phyloP scores from a whole-genome alignment of 345 rosid genomes.

The Rhodamnia rubescens region DNA sequence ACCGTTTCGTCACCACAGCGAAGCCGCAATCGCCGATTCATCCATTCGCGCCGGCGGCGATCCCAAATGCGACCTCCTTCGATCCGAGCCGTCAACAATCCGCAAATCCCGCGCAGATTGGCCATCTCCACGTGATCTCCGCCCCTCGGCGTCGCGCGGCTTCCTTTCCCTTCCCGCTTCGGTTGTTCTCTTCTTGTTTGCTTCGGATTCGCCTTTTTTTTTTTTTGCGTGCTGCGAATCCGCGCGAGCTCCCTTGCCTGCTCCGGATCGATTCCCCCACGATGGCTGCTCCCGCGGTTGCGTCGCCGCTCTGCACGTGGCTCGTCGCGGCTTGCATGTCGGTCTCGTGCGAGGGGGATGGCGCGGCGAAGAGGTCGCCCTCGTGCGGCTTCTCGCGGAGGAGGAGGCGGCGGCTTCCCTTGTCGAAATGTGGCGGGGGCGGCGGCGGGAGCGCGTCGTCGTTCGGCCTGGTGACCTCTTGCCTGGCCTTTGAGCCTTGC shows the following conservation, averaged over 20 bases:
- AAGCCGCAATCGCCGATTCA: not conserved
- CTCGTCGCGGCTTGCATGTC: constrained; percentile 85
- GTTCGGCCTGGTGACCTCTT: constrained; percentile 41
- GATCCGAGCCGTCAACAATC: not conserved
- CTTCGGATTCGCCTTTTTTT: not conserved
- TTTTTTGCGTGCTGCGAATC: not conserved
- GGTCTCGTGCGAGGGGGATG: constrained; percentile 30
- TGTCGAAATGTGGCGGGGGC: constrained; percentile 10
- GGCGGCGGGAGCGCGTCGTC: constrained; percentile 8
- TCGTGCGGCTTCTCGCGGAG: constrained; percentile 8
- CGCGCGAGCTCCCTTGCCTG: too few species aligned
- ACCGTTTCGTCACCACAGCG: not conserved
- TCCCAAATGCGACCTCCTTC: not conserved
- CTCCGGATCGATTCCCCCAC: not conserved
- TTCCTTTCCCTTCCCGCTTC: not conserved
- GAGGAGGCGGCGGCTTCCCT: constrained; percentile 32
- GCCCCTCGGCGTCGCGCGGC: not conserved
- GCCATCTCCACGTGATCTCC: not conserved
- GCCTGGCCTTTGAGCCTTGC: constrained; percentile 64
- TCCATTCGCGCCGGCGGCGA: not conserved
- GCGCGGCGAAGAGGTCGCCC: constrained; percentile 1
- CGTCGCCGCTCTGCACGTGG: constrained; percentile 82
- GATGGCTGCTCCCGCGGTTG: constrained; percentile 9
- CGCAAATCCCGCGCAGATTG: not conserved
- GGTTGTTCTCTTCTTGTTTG: not conserved